Base-by-base conservation (phyloP, 2,329 filamentous ascomycete species). In the Cercospora sesami region DNA sequence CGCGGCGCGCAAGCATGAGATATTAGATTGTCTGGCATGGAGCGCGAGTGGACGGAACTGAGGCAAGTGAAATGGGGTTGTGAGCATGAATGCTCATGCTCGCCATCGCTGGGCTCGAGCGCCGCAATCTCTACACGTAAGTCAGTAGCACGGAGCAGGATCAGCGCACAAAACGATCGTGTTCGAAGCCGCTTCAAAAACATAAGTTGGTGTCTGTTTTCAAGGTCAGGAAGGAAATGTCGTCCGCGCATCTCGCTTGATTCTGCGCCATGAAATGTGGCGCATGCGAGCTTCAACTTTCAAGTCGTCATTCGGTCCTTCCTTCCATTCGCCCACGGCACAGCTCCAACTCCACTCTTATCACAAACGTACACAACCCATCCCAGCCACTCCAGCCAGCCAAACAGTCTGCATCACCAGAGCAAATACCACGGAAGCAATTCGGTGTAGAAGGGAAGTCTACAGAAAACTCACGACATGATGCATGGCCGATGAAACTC, bases 291-390 rank as follows among this genome's bases (percentile, higher is more conserved):
- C 53, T 58, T 30, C 26, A 31, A 58, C 53, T 30, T 51, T 18
- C 53, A 31, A 58, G 53, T 58, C 26, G 53, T 58, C 53, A 58
- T 58, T 57, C 51, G 51, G 51, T 57, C 51, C 51, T 57, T 31
- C 51, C 51, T 57, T 57, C 51, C 51, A 57, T 57, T 58, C 53
- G 53, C 53, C 53, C 53, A 58, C 16, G 26, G 26, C 48, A 58
- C 30, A 30, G 14, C 53, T 58, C 53, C 53, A 58, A 30, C 26
- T 58, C 30, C 53, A 58, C 26, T 58, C 53, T 28, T 30, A 58
- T 58, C 53, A 30, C 53, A 58, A 58, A 58, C 30, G n/a, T 53
- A 58, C 26, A 30, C 26, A 58, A 58, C 53, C 1, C 53, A 30
- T 51, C 45, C 18, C 45, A 23, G 45, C 45, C 53, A 30, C 30